phyloP scores from a whole-genome alignment of 2,329 filamentous ascomycete genomes.

The Malbranchea zuffiana region DNA sequence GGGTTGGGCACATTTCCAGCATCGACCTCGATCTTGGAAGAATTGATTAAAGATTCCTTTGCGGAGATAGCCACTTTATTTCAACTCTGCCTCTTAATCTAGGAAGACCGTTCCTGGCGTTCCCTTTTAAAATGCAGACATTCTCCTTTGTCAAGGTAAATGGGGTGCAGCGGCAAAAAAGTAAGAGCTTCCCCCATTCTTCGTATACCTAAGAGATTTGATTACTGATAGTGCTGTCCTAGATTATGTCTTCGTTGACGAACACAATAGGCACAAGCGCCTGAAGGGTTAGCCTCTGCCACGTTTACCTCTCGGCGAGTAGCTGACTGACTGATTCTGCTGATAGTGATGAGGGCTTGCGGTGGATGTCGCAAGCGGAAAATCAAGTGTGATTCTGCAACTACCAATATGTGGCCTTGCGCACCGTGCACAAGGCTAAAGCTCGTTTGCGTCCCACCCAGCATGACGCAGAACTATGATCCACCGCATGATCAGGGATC shows the following conservation, averaged over 20 bases:
- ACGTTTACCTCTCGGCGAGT: background rate
- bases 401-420: conserved; percentile 95
- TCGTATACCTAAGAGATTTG: conserved; percentile 6
- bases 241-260: conserved; percentile 99
- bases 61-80: too few species aligned
- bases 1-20: too few species aligned
- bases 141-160: conserved; percentile 63
- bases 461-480: conserved; percentile 60
- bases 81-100: too few species aligned
- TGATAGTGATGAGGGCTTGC: conserved; percentile 84
- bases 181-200: conserved; percentile 42
- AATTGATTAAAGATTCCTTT: too few species aligned
- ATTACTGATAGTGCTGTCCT: conserved; percentile 13
- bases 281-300: conserved; percentile 60
- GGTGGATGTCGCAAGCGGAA: conserved; percentile 90
- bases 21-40: too few species aligned
- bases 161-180: conserved; percentile 62
- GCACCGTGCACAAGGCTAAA: conserved; percentile 87
- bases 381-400: conserved; percentile 96
- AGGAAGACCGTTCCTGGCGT: too few species aligned
- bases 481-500: too few species aligned
- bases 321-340: conserved; percentile 5
- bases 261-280: conserved; percentile 95
- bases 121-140: conserved; percentile 50
- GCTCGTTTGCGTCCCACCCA: conserved; percentile 83